These are phyloP conservation scores for Parathielavia appendiculata DNA, from an alignment of 495 filamentous ascomycete species.

Conservation along the genomic window DNA sequence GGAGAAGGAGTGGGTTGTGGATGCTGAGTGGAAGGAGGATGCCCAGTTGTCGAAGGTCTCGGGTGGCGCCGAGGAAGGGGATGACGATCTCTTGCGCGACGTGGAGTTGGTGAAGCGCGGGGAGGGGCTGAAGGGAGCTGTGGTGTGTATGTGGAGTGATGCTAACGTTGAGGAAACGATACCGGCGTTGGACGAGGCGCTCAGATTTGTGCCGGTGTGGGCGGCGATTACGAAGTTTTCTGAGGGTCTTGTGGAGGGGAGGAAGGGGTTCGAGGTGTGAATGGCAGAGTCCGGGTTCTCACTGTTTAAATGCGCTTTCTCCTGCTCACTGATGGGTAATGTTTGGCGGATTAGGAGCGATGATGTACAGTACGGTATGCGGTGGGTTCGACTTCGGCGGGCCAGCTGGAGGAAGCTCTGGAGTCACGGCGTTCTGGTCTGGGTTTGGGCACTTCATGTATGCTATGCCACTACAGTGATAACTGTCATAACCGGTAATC, in stretches of 20 bases:
- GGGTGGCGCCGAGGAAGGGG: constrained; percentile 18
- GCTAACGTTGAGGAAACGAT: constrained; percentile 65
- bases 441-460: too few relatives aligned
- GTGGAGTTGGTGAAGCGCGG: constrained; percentile 26
- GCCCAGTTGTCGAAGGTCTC: neutral
- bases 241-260: constrained; percentile 78
- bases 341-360: neutral
- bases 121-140: constrained; percentile 55
- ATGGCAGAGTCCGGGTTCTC: neutral
- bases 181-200: constrained; percentile 79
- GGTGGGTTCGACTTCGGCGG: too few relatives aligned
- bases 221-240: constrained; percentile 64
- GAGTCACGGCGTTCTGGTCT: too few relatives aligned
- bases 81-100: constrained; percentile 22
- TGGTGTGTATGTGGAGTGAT: constrained; percentile 87
- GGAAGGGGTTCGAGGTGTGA: constrained; percentile 38
- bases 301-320: neutral
- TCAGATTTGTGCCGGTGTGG: constrained; percentile 73
- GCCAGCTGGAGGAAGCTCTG: too few relatives aligned
- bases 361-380: neutral
- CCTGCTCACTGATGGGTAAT: too few relatives aligned
- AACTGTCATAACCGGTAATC: too few relatives aligned
- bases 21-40: constrained; percentile 57
- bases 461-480: too few relatives aligned
- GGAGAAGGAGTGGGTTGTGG: constrained; percentile 68